Evolutionary conservation across 2,329 filamentous ascomycete species (phyloP), one percentile per base, ranked within the genome.

Genomic region (Microdochium trichocladiopsis): DNA sequence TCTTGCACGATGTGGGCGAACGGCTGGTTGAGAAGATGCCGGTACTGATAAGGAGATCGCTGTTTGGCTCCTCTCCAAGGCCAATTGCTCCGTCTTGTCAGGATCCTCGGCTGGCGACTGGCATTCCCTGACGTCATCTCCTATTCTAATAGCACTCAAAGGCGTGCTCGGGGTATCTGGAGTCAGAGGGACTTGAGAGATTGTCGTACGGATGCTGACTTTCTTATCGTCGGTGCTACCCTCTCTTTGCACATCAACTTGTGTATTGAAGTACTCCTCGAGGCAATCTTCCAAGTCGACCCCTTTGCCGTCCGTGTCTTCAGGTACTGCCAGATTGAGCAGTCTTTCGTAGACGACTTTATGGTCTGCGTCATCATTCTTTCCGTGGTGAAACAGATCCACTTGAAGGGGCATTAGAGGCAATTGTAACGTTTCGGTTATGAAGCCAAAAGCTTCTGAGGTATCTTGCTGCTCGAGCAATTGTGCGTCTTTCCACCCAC

Each of bases 361-460:
- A 73, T 97, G 93, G 62, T 99, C 94, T 58, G 95, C 91, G 41
- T 83, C 82, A 49, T 87, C 86, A 56, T 89, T 87, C 63, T 89
- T 90, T 14, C 93, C 94, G 23, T 90, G 88, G 63, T 96, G 94
- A 60, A 93, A 96, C 14, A 97, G 84, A 64, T 97, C 92, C 74
- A 96, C 93, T 65, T 96, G 95, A 36, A 97, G 71, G 0, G 92
- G 92, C 24, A 97, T 78, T 2, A 97, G 76, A 6, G 94, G 94
- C 16, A 97, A 71, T 60, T 95, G 86, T 21, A 99, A 78, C 22
- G 87, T 90, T 58, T 91, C 92, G 0, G 93, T 96, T 57, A 99
- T 91, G 66, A 96, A 96, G 0, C 86, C 89, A 65, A 97, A 97
- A 1, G 92, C 92, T 69, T 99, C 94, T 0, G 94, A 96, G 0